These are phyloP conservation scores for Fusarium marasasianum DNA, from an alignment of 2,329 filamentous ascomycete species.

Conservation along the genomic window DNA sequence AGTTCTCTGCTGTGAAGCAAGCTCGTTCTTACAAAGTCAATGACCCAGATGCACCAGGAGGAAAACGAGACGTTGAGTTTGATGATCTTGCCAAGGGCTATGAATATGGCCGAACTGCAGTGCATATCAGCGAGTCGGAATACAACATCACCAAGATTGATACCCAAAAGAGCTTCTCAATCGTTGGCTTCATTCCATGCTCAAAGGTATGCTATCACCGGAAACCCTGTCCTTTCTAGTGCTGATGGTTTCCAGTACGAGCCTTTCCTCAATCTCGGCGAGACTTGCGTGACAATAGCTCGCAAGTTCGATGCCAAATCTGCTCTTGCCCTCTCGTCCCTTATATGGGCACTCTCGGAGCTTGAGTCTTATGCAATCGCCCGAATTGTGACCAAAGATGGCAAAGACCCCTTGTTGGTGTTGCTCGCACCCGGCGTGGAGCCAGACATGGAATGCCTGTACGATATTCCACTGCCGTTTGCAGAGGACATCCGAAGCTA, in stretches of 20 bases:
- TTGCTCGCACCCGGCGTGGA: conserved; percentile 85
- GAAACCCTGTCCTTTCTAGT: not conserved
- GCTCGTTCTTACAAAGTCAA: conserved; percentile 83
- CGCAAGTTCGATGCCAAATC: conserved; percentile 84
- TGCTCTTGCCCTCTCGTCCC: conserved; percentile 83
- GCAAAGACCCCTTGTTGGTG: conserved; percentile 78
- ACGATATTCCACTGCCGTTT: conserved; percentile 92
- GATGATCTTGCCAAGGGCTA: conserved; percentile 93
- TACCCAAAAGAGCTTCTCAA: conserved; percentile 77
- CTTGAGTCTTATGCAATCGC: conserved; percentile 87
- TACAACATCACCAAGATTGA: conserved; percentile 89
- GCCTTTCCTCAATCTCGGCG: conserved; percentile 85
- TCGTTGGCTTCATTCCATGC: conserved; percentile 85
- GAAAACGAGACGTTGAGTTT: conserved; percentile 81
- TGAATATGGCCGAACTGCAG: conserved; percentile 90
- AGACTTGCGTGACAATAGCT: conserved; percentile 79
- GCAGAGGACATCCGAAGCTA: conserved; percentile 92
- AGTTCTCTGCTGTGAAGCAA: conserved; percentile 77
- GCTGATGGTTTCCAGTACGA: conserved; percentile 68
- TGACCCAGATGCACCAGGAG: conserved; percentile 77
- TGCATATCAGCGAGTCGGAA: conserved; percentile 88
- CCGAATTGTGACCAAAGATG: conserved; percentile 84
- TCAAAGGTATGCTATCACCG: conserved; percentile 64
- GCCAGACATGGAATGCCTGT: conserved; percentile 81
- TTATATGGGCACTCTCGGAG: conserved; percentile 88